Percentiles rank a stretch among this genome's conserved stretches.
phyloP scores from a whole-genome alignment of 2,329 filamentous ascomycete genomes.

The Parascedosporium putredinis region DNA sequence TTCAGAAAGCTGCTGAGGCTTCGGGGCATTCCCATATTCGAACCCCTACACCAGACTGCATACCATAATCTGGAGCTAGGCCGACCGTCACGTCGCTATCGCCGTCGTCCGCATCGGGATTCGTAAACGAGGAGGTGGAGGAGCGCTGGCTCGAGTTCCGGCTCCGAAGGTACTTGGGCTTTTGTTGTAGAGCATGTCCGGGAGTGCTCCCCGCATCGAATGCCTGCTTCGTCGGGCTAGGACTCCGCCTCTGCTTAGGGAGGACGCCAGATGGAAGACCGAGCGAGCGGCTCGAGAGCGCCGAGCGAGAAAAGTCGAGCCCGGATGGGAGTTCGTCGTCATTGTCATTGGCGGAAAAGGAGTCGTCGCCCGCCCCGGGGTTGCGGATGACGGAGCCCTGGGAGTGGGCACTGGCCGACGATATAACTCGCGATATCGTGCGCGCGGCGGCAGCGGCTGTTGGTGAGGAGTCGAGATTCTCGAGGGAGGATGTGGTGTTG shows the following conservation, averaged over 20 bases:
- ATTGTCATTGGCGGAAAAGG: conserved; percentile 10
- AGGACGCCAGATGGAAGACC: conserved; percentile 6
- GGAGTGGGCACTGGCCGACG: conserved; percentile 25
- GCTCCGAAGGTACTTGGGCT: conserved; percentile 48
- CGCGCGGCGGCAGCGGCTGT: conserved; percentile 44
- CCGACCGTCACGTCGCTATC: conserved; percentile 67
- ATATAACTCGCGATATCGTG: conserved; percentile 41
- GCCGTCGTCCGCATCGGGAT: conserved; percentile 46
- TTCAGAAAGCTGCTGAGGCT: conserved; percentile 49
- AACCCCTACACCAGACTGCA: conserved; percentile 70
- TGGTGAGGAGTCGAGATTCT: conserved; percentile 46
- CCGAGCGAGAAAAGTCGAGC: conserved; percentile 15
- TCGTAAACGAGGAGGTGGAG: conserved; percentile 49
- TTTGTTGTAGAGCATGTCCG: conserved; percentile 34
- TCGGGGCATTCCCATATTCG: conserved; percentile 38
- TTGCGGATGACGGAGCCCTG: conserved; percentile 10
- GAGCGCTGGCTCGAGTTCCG: conserved; percentile 48
- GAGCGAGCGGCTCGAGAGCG: conserved; percentile 19
- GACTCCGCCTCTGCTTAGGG: conserved; percentile 3
- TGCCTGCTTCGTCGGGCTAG: conserved; percentile 19
- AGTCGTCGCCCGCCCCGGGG: conserved; percentile 13
- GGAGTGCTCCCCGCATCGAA: conserved; percentile 36
- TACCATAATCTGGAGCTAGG: conserved; percentile 61
- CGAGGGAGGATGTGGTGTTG: conserved; percentile 39
- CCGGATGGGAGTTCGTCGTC: conserved; percentile 14